These are phyloP conservation scores for Albizia julibrissin DNA, from an alignment of 306 rosid genomes.

Conservation along the genomic window DNA sequence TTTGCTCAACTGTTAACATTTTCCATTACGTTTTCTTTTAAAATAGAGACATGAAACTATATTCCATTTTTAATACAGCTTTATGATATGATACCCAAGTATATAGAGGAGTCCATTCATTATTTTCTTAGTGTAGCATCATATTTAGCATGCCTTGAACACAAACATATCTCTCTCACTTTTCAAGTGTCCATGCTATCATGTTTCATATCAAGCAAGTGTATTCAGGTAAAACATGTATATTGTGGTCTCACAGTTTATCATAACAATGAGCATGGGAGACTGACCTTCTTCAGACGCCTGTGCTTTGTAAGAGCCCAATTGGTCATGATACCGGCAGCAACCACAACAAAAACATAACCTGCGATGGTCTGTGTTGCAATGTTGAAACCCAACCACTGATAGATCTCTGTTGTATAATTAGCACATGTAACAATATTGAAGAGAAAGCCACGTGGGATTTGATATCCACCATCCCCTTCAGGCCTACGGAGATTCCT, in stretches of 20 bases:
- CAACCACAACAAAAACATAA: conserved; percentile 70
- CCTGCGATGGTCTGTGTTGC: conserved; percentile 96
- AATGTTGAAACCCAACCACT: conserved; percentile 96
- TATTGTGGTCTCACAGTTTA: neutral
- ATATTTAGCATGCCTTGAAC: neutral
- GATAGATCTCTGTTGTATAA: conserved; percentile 95
- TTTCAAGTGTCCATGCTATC: neutral
- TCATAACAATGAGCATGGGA: conserved; percentile 15
- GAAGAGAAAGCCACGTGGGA: conserved; percentile 89
- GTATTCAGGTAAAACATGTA: neutral
- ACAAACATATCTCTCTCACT: neutral
- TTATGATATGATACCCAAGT: neutral
- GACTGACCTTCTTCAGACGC: conserved; percentile 84
- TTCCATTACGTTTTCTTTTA: neutral
- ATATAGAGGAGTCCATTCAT: neutral
- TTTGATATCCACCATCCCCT: conserved; percentile 93
- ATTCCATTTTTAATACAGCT: neutral
- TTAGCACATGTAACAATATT: conserved; percentile 95
- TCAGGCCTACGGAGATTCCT: conserved; percentile 78
- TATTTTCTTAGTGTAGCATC: neutral
- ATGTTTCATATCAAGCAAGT: neutral
- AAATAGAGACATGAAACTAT: neutral
- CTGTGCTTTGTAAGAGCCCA: conserved; percentile 98
- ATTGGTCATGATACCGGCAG: conserved; percentile 84
- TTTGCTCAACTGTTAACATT: neutral